phyloP scores from a whole-genome alignment of 2,329 filamentous ascomycete genomes.

The Penicillium verrucosum region DNA sequence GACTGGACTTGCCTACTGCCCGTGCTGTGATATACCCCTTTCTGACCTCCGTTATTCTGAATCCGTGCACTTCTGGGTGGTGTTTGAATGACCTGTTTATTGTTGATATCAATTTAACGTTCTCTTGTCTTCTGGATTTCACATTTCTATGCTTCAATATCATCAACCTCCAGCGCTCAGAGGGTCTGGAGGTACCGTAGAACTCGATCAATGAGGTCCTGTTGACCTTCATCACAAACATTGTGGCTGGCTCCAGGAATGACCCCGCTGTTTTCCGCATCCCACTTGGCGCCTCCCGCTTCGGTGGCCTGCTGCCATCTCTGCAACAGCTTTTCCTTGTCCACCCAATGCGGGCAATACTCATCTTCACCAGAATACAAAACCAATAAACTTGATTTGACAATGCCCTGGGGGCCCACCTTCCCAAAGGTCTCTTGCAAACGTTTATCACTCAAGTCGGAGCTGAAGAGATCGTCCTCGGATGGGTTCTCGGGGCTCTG shows the following conservation, averaged over 20 bases:
- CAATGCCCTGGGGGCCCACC: slow-evolving; percentile 36
- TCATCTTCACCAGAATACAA: slow-evolving; percentile 49
- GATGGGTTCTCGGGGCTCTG: slow-evolving; percentile 56
- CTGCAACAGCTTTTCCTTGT: slow-evolving; percentile 44
- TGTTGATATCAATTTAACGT: slow-evolving; percentile 14
- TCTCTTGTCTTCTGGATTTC: slow-evolving; percentile 1
- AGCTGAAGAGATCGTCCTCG: slow-evolving; percentile 87
- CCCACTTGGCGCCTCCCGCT: slow-evolving; percentile 43
- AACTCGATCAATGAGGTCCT: slow-evolving; percentile 38
- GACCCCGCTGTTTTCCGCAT: slow-evolving; percentile 48
- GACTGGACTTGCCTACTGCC: slow-evolving; percentile 12
- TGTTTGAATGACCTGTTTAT: slow-evolving; percentile 19
- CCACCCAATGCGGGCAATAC: slow-evolving; percentile 42
- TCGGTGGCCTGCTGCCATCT: slow-evolving; percentile 45
- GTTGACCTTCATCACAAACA: slow-evolving; percentile 49
- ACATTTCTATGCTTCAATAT: neutral
- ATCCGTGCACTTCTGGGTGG: slow-evolving; percentile 18
- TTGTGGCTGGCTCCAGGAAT: slow-evolving; percentile 51
- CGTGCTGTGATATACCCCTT: slow-evolving; percentile 26
- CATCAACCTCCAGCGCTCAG: slow-evolving; percentile 2
- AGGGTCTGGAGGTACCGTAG: slow-evolving; percentile 33
- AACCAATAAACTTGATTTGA: slow-evolving; percentile 42
- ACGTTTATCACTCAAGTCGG: slow-evolving; percentile 61
- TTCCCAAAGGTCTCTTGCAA: slow-evolving; percentile 63
- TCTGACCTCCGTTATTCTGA: slow-evolving; percentile 15